phyloP scores from a whole-genome alignment of 2,329 filamentous ascomycete species.

The Cordyceps pruinosa region DNA sequence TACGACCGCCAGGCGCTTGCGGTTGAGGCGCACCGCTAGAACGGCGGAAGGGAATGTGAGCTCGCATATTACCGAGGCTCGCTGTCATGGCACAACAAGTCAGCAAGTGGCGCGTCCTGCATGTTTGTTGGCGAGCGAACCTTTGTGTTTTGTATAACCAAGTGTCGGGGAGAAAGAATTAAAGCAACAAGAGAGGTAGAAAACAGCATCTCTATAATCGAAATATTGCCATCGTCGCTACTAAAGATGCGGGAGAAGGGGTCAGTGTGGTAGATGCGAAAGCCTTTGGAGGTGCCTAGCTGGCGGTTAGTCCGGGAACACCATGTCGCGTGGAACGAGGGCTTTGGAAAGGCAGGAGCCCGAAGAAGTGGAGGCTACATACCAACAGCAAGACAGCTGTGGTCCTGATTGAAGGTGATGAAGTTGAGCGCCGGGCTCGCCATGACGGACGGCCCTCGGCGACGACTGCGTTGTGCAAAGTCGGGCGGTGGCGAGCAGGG shows the following conservation, averaged over 20 bases:
- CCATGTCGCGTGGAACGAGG: not conserved
- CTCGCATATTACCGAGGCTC: constrained; percentile 85
- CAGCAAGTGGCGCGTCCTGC: constrained; percentile 14
- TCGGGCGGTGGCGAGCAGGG: not conserved
- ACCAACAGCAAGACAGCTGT: constrained; percentile 94
- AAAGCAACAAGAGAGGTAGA: constrained; percentile 93
- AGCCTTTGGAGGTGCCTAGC: constrained; percentile 84
- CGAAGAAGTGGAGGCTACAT: constrained; percentile 15
- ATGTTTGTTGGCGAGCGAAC: constrained; percentile 37
- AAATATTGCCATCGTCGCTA: constrained; percentile 89
- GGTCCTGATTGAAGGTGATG: constrained; percentile 98
- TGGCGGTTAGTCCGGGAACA: not conserved
- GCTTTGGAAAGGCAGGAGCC: not conserved
- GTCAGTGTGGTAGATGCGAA: constrained; percentile 94
- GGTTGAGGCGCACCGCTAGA: constrained; percentile 85
- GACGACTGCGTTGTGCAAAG: not conserved
- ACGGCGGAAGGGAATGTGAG: constrained; percentile 97
- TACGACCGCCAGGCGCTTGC: constrained; percentile 87
- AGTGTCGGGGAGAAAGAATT: constrained; percentile 80
- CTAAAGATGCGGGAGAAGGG: constrained; percentile 94
- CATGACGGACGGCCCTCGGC: constrained; percentile 40
- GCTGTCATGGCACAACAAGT: constrained; percentile 31
- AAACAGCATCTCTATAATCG: constrained; percentile 97
- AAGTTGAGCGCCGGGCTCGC: constrained; percentile 78
- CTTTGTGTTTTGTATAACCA: constrained; percentile 98